phyloP scores from a whole-genome alignment of 192 early-diverging fungal genomes.

The Entomortierella lignicola region DNA sequence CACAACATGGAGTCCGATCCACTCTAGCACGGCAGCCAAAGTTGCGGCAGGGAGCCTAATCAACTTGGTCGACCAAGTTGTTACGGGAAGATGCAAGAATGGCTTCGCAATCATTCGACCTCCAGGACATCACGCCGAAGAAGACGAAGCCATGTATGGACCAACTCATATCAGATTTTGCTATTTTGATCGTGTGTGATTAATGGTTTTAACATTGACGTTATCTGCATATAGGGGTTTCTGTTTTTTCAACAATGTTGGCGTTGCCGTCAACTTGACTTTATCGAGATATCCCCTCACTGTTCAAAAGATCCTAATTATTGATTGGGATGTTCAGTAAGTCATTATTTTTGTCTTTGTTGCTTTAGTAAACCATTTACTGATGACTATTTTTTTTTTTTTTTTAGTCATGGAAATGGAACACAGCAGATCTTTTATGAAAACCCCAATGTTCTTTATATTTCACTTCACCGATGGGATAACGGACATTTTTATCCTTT shows the following conservation, averaged over 20 bases:
- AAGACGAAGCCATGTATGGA: constrained; percentile 63
- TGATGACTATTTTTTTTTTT: neutral
- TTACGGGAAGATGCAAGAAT: constrained; percentile 66
- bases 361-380: neutral
- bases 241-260: constrained; percentile 85
- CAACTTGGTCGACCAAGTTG: constrained; percentile 67
- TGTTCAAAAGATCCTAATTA: constrained; percentile 72
- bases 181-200: neutral
- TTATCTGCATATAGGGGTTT: constrained; percentile 63
- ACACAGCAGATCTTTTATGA: constrained; percentile 79
- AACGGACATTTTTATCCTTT: constrained; percentile 77
- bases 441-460: constrained; percentile 77
- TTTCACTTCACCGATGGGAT: constrained; percentile 82
- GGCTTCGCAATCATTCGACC: constrained; percentile 80
- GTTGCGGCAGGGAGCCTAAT: constrained; percentile 67
- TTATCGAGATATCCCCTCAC: constrained; percentile 59
- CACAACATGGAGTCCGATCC: constrained; percentile 53
- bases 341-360: constrained; percentile 5
- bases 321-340: constrained; percentile 80
- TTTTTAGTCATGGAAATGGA: constrained; percentile 73
- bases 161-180: neutral
- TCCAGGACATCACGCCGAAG: constrained; percentile 85
- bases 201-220: neutral
- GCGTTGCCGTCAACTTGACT: constrained; percentile 70
- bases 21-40: constrained; percentile 52